Conservation (phyloP, 164 flowering plant genomes). For the Warburgia ugandensis region DNA sequence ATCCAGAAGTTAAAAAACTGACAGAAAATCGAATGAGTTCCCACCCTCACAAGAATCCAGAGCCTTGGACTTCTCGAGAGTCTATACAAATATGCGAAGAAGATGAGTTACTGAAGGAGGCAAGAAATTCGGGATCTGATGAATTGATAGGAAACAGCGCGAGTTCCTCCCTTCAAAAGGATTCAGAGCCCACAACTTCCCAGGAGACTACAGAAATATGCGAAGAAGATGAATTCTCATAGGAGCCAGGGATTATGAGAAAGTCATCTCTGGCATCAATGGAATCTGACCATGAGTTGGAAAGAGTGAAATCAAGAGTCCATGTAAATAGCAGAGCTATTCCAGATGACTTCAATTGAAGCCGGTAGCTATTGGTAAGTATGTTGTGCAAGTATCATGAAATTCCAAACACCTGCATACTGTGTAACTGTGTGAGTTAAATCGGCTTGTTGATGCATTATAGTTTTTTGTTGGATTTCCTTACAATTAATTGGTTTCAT, state of each 20-base stretch:
- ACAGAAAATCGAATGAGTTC: neutral
- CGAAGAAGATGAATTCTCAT: slow-evolving; percentile 21
- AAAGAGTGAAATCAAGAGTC: slow-evolving; percentile 29
- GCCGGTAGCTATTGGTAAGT: slow-evolving; percentile 76
- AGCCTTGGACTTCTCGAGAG: slow-evolving; percentile 31
- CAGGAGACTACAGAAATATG: slow-evolving; percentile 28
- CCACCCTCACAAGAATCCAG: slow-evolving; percentile 12
- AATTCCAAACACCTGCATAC: neutral
- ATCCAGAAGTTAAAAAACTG: neutral
- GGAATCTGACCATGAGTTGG: slow-evolving; percentile 35
- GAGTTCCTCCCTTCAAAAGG: slow-evolving; percentile 3
- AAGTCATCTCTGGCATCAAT: slow-evolving; percentile 37
- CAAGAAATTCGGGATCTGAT: too few relatives aligned
- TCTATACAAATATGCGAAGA: slow-evolving; percentile 25
- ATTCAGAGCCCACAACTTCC: slow-evolving; percentile 24
- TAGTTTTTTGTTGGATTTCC: neutral
- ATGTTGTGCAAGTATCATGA: neutral
- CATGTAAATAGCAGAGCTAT: slow-evolving; percentile 47
- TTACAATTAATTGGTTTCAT: neutral
- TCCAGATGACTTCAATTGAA: slow-evolving; percentile 41
- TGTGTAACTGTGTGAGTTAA: neutral
- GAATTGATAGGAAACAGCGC: neutral
- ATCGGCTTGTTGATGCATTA: neutral
- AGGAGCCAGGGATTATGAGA: slow-evolving; percentile 25
- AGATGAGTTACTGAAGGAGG: slow-evolving; percentile 11